Evolutionary conservation across 257 asterid species (phyloP).

Genomic region (Przewalskia tangutica): DNA sequence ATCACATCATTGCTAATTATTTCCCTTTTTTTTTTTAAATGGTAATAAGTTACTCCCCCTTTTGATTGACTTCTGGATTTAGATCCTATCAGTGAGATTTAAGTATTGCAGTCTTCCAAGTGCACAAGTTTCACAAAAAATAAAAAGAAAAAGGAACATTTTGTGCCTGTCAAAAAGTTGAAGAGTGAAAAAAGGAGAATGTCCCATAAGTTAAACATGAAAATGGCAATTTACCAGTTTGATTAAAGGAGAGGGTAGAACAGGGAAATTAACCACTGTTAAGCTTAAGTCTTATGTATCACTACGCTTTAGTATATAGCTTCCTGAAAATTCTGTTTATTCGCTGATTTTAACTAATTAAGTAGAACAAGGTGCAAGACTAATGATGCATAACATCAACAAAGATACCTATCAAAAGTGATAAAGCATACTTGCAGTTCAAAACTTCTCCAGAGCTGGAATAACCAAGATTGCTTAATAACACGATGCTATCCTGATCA

Average conservation of each 20-base stretch:
- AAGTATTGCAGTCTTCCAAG: not conserved
- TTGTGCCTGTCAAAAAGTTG: not conserved
- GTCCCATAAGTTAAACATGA: not conserved
- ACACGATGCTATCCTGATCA: constrained; percentile 60
- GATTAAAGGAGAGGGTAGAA: not conserved
- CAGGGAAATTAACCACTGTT: not conserved
- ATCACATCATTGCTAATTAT: not conserved
- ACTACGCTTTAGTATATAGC: not conserved
- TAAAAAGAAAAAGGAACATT: not conserved
- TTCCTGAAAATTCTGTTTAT: not conserved
- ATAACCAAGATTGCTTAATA: constrained; percentile 77
- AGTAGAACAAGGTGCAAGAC: not conserved
- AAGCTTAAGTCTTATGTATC: not conserved
- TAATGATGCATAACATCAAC: constrained; percentile 24
- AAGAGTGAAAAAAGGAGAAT: not conserved
- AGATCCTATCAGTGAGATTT: not conserved
- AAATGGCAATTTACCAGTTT: not conserved
- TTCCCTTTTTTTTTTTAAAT: not conserved
- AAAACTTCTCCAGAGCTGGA: constrained; percentile 94
- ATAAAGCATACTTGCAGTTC: constrained; percentile 88
- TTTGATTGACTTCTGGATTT: not conserved
- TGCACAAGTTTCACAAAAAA: not conserved
- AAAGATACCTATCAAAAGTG: constrained; percentile 49
- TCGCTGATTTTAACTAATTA: not conserved
- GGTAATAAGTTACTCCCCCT: not conserved